These are phyloP conservation scores for Acmispon strigosus DNA, from an alignment of 306 rosid genomes.

Conservation along the genomic window DNA sequence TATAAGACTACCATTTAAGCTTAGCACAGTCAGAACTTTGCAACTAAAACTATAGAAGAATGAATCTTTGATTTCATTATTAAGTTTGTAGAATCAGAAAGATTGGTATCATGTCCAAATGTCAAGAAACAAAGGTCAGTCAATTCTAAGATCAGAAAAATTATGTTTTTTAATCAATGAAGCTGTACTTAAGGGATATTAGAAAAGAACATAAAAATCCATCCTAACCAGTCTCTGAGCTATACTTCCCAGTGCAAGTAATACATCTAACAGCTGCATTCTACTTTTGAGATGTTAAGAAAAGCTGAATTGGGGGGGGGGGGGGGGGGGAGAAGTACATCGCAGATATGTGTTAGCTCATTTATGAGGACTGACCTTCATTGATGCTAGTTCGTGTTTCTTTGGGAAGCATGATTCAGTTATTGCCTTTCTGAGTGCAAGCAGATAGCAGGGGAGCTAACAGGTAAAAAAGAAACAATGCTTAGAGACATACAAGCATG, in stretches of 20 bases:
- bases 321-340: no score
- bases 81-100: no score
- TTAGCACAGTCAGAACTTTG: no score
- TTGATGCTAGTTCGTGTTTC: neutral
- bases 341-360: neutral
- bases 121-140: no score
- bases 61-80: no score
- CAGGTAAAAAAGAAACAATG: neutral
- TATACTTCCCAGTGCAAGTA: neutral
- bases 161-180: neutral
- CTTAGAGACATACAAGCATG: neutral
- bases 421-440: neutral
- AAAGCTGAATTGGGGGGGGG: neutral
- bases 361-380: slow-evolving; percentile 16
- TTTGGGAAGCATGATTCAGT: neutral
- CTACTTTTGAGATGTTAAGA: neutral
- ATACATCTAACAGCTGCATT: neutral
- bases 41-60: no score
- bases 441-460: slow-evolving; percentile 12
- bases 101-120: no score
- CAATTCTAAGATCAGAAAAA: neutral
- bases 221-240: neutral
- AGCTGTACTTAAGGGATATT: neutral
- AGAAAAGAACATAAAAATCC: neutral
- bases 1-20: no score